phyloP scores from a whole-genome alignment of 2,329 filamentous ascomycete genomes.

The Stylonectria norvegica region DNA sequence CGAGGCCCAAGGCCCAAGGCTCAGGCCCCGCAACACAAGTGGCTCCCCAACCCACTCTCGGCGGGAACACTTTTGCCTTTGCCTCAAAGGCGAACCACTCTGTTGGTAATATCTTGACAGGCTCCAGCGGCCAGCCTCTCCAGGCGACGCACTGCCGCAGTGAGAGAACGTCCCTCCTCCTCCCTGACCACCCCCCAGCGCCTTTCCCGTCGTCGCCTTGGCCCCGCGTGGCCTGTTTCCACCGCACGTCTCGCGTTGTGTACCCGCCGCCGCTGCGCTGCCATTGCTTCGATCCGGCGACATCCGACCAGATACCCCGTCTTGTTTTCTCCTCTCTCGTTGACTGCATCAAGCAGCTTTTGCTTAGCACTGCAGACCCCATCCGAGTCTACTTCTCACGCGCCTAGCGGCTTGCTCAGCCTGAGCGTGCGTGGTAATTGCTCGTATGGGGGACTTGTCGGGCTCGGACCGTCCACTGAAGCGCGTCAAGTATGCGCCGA shows the following conservation, averaged over 20 bases:
- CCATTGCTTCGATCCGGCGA: constrained; percentile 12
- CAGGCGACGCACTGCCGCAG: constrained; percentile 16
- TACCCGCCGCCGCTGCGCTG: constrained; percentile 8
- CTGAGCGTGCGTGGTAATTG: constrained; percentile 10
- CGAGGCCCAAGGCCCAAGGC: no score
- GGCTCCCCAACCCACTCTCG: constrained; percentile 27
- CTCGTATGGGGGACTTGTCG: constrained; percentile 24
- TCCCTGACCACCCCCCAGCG: constrained; percentile 9
- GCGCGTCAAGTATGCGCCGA: constrained; percentile 26
- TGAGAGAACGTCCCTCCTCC: constrained; percentile 17
- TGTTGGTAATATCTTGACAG: constrained; percentile 28
- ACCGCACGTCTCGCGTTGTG: constrained; percentile 15
- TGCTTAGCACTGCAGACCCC: constrained; percentile 13
- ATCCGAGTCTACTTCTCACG: constrained; percentile 16
- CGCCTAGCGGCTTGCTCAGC: constrained; percentile 10
- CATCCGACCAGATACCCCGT: constrained; percentile 18
- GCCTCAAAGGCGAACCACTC: constrained; percentile 28
- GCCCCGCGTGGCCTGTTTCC: constrained; percentile 14
- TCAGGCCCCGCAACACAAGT: constrained; percentile 25
- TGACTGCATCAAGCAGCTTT: constrained; percentile 14
- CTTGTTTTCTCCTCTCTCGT: constrained; percentile 6
- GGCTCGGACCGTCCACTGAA: constrained; percentile 26
- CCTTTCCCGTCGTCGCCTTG: constrained; percentile 9
- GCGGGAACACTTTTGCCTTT: constrained; percentile 24
- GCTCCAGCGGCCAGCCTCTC: no score